These are phyloP conservation scores for Porodaedalea pini DNA, from an alignment of 1,284 basidiomycete species.

Conservation along the genomic window DNA sequence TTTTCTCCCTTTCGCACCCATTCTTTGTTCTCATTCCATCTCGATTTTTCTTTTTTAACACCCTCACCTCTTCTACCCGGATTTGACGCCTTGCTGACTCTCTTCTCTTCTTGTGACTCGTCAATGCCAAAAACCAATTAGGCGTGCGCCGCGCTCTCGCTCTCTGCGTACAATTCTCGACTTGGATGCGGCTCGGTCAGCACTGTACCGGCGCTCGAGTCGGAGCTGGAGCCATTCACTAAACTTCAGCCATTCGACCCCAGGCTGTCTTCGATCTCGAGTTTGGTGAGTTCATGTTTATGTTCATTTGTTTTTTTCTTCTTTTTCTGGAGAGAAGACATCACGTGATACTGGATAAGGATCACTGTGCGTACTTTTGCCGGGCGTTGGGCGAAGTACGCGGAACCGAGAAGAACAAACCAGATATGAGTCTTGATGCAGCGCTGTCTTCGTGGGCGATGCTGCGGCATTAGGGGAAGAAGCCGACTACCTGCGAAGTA, in stretches of 20 bases:
- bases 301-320: background rate
- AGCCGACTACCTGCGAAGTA: background rate
- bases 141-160: background rate
- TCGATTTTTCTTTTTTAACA: background rate
- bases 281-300: background rate
- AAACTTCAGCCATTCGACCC: slow-evolving; percentile 24
- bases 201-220: slow-evolving; percentile 25
- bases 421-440: background rate
- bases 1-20: background rate
- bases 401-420: background rate
- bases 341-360: background rate
- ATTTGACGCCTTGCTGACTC: background rate
- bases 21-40: background rate
- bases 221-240: slow-evolving; percentile 25
- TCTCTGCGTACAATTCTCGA: background rate
- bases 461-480: background rate
- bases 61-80: background rate
- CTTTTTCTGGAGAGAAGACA: background rate
- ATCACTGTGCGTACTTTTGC: background rate
- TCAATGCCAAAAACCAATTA: background rate
- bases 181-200: slow-evolving; percentile 7
- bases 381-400: background rate
- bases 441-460: background rate
- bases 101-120: background rate
- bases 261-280: background rate